phyloP scores from a whole-genome alignment of 345 rosid genomes.

The Boechera stricta region DNA sequence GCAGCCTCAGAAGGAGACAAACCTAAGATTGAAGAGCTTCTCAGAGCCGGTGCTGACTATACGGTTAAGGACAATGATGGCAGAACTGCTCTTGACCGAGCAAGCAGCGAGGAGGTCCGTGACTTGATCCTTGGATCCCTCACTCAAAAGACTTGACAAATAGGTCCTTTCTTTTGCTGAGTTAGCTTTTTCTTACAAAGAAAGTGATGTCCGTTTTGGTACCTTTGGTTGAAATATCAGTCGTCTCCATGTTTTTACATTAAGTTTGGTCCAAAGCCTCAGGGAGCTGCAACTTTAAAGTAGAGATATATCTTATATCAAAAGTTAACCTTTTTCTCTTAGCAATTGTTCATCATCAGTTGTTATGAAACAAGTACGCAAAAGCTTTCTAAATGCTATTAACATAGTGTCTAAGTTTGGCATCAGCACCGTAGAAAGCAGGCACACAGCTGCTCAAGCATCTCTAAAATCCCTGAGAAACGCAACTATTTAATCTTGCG shows the following conservation, averaged over 20 bases:
- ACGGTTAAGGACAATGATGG: conserved; percentile 75
- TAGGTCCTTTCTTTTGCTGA: background rate
- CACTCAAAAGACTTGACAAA: conserved; percentile 63
- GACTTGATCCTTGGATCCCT: conserved; percentile 67
- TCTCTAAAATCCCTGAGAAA: conserved; percentile 11
- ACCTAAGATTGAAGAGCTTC: conserved; percentile 77
- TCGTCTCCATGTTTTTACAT: conserved; percentile 17
- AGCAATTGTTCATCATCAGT: conserved; percentile 4
- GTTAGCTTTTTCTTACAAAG: conserved; percentile 1
- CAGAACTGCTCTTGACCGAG: conserved; percentile 76
- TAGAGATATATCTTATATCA: conserved; percentile 22
- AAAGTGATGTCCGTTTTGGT: conserved; percentile 13
- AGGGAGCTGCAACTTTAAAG: conserved; percentile 15
- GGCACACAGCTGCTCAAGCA: background rate
- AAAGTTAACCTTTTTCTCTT: conserved; percentile 14
- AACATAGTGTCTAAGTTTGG: conserved; percentile 27
- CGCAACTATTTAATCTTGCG: background rate
- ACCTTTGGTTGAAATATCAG: conserved; percentile 3
- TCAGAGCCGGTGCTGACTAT: conserved; percentile 78
- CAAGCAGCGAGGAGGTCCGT: conserved; percentile 59
- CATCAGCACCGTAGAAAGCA: conserved; percentile 13
- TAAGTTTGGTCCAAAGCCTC: conserved; percentile 26
- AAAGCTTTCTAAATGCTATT: conserved; percentile 36
- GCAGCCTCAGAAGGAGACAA: conserved; percentile 82
- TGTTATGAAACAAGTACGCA: background rate